Base-by-base conservation (phyloP, 768 basidiomycete species). In the Scleroderma citrinum region DNA sequence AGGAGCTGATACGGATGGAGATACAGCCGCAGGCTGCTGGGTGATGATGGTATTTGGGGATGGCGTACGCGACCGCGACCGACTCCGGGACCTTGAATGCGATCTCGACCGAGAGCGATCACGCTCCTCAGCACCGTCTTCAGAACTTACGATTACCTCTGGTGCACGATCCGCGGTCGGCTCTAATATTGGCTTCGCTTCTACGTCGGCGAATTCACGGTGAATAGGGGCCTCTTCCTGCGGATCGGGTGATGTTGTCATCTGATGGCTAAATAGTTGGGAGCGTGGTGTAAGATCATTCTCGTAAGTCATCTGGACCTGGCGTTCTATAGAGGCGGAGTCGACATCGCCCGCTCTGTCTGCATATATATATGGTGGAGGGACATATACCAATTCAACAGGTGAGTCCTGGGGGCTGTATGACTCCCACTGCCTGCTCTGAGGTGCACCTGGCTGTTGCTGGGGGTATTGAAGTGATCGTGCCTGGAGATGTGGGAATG, bases 301-400 rank as follows among this genome's bases (percentile, higher is more conserved):
- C 29, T 59, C 62, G 29, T 62, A 58, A 44, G 56, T 47, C 34
- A 50, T 49, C 8, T 61, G n/a, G n/a, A n/a, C 48, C 12, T 46
- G 56, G 16, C 48, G 53, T 31, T 65, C 62, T 24, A 54, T 13
- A 13, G 31, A 57, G 16, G 51, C 55, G 8, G 52, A 56, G 23
- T 53, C 52, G 30, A 61, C 66, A 24, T 38, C 41, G 39, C 55
- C 57, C 10, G 56, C 57, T 1, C 36, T 17, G 17, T 36, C 50
- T 2, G 58, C 53, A 48, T 57, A 60, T 24, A 55, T 14, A 51
- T 70, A 73, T 4, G 64, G 59, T n/a, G 74, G 69, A 1, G 85
- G 85, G 14, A 83, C 82, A 59, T 86, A 87, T 20, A 87, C 85
- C 54, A 87, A 72, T 52, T 85, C 83, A 34, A 86, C 82, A 1